phyloP scores from a whole-genome alignment of 768 basidiomycete genomes.

The Lactarius hatsudake region DNA sequence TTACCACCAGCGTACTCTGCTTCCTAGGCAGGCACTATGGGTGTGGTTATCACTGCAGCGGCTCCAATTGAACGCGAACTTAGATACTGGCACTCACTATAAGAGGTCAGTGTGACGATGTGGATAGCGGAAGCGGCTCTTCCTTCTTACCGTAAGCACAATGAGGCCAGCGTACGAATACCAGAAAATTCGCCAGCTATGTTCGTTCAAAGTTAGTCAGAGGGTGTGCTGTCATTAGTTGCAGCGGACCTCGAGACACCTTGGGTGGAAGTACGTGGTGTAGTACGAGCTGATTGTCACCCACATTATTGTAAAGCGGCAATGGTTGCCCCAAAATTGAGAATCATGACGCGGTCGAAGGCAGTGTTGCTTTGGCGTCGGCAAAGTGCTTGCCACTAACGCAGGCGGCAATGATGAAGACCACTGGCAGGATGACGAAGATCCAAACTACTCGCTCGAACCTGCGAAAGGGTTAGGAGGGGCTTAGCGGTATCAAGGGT shows the following conservation, averaged over 20 bases:
- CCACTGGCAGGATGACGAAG: constrained; percentile 74
- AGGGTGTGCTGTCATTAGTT: neutral
- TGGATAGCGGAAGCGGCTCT: constrained; percentile 9
- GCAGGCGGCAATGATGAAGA: constrained; percentile 67
- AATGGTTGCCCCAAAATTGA: constrained; percentile 66
- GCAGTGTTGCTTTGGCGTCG: constrained; percentile 44
- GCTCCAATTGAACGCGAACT: constrained; percentile 57
- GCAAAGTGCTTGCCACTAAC: constrained; percentile 70
- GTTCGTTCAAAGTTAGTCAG: neutral
- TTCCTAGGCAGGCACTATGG: constrained; percentile 54
- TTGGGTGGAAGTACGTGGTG: constrained; percentile 61
- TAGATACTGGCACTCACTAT: too few relatives aligned
- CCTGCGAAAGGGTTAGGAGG: constrained; percentile 37
- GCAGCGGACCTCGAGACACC: constrained; percentile 51
- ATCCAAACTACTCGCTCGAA: constrained; percentile 78
- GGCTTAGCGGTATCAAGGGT: neutral
- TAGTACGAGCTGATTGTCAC: constrained; percentile 66
- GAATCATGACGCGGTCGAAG: constrained; percentile 53
- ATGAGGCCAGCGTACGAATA: constrained; percentile 67
- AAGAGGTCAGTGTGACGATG: neutral
- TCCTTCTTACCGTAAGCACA: constrained; percentile 53
- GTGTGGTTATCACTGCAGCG: constrained; percentile 57
- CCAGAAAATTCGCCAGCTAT: constrained; percentile 57
- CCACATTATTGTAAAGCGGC: constrained; percentile 69
- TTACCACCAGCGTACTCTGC: constrained; percentile 51